These are phyloP conservation scores for Pichia insulana DNA, from an alignment of 805 yeast species.

Conservation along the genomic window DNA sequence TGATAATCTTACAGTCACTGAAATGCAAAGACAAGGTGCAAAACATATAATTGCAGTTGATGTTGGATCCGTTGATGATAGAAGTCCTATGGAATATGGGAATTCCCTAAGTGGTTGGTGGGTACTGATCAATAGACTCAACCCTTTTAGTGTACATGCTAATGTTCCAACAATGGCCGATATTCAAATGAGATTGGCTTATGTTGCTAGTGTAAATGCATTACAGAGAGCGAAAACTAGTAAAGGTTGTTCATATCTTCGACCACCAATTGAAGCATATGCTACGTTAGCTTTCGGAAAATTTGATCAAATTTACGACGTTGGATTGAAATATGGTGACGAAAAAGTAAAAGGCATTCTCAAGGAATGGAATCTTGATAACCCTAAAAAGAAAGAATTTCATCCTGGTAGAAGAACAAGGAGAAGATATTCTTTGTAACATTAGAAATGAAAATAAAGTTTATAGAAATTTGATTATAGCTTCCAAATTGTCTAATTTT, in stretches of 20 bases:
- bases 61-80: slow-evolving; percentile 91
- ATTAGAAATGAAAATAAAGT: no score
- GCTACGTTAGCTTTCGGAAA: slow-evolving; percentile 89
- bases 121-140: slow-evolving; percentile 81
- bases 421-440: slow-evolving; percentile 59
- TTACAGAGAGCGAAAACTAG: slow-evolving; percentile 77
- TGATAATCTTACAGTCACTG: slow-evolving; percentile 85
- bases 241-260: slow-evolving; percentile 75
- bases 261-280: slow-evolving; percentile 91
- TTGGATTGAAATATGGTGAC: slow-evolving; percentile 71
- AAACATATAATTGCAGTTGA: slow-evolving; percentile 84
- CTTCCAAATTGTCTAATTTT: no score
- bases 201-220: slow-evolving; percentile 92
- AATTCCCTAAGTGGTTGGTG: slow-evolving; percentile 89
- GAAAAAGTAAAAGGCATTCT: slow-evolving; percentile 40
- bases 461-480: no score
- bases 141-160: slow-evolving; percentile 81
- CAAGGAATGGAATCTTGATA: slow-evolving; percentile 33
- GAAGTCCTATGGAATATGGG: slow-evolving; percentile 84
- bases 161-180: slow-evolving; percentile 92
- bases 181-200: slow-evolving; percentile 85
- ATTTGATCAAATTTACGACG: slow-evolving; percentile 80
- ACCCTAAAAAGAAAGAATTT: slow-evolving; percentile 18
- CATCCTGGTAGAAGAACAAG: slow-evolving; percentile 15
- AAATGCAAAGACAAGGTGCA: slow-evolving; percentile 88